Evolutionary conservation across 768 basidiomycete genomes (phyloP), one percentile per base, ranked within the genome.

Genomic region (Coprinopsis strossmayeri): DNA sequence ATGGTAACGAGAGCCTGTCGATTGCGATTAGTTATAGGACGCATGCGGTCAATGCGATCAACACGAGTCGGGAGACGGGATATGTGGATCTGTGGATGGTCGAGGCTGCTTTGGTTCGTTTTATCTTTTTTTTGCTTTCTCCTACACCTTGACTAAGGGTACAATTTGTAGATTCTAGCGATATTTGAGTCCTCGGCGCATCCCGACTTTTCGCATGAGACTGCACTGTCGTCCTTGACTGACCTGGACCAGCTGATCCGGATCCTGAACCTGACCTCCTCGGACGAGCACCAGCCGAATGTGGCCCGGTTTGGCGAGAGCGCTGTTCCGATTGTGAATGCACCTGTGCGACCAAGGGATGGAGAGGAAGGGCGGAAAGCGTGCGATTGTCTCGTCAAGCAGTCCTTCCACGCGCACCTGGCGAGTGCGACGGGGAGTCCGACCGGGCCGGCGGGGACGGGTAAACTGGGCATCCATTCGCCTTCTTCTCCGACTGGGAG

Each of bases 111-210:
- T 64, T 84, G 53, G 85, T 86, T 12, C 34, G 50, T 40, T 23
- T 23, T 28, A 43, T 37, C 35, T 25, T 35, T 38, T 34, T 27
- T 12, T 15, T 25, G 17, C 37, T n/a, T 23, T 25, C 12, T n/a
- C n/a, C n/a, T n/a, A n/a, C n/a, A n/a, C n/a, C n/a, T n/a, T n/a
- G n/a, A n/a, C n/a, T n/a, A n/a, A n/a, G n/a, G n/a, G n/a, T n/a
- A n/a, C n/a, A n/a, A n/a, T n/a, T n/a, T 3, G 52, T 5, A 87
- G 87, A 78, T 91, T 42, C 71, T 90, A 7, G 83, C 87, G 3
- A 67, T 91, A 2, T 91, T 87, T 56, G 88, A 91, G 61, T 76
- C 78, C 0, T 89, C 84, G 1, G 76, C 82, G 3, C 84, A 90
- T 51, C 86, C 85, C 4, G 68, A 75, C 35, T 76, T 87, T 59